These are phyloP conservation scores for Termitomyces sp. DNA, from an alignment of 1,284 basidiomycete species.

Conservation along the genomic window DNA sequence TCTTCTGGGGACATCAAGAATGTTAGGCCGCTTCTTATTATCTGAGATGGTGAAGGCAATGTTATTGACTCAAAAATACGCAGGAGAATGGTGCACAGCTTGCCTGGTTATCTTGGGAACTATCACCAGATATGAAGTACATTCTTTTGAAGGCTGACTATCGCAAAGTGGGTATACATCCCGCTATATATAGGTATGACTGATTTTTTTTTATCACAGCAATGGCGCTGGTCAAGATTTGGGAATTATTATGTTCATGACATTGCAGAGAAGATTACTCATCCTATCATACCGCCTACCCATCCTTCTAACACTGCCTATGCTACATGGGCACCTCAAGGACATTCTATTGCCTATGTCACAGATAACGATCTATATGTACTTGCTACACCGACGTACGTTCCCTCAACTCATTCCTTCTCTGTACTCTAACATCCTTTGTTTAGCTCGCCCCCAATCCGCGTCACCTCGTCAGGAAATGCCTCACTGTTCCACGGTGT, in stretches of 20 bases:
- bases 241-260: slow-evolving; percentile 86
- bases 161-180: slow-evolving; percentile 48
- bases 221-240: slow-evolving; percentile 90
- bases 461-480: slow-evolving; percentile 80
- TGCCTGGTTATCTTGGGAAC: slow-evolving; percentile 59
- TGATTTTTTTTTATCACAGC: slow-evolving; percentile 35
- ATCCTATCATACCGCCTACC: slow-evolving; percentile 62
- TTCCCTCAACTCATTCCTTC: slow-evolving; percentile 1
- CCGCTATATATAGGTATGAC: not conserved
- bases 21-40: slow-evolving; percentile 28
- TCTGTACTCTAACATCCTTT: slow-evolving; percentile 21
- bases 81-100: slow-evolving; percentile 58
- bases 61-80: not conserved
- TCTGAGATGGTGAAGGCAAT: not conserved
- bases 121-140: slow-evolving; percentile 86
- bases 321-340: slow-evolving; percentile 83
- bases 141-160: slow-evolving; percentile 75
- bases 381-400: slow-evolving; percentile 56
- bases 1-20: slow-evolving; percentile 54
- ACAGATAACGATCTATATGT: slow-evolving; percentile 82
- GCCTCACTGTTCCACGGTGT: slow-evolving; percentile 89
- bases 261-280: slow-evolving; percentile 55
- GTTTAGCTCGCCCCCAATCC: slow-evolving; percentile 47
- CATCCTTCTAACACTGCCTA: slow-evolving; percentile 69
- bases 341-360: slow-evolving; percentile 80